A percentile compares a stretch with the other conserved stretches of the same genome.
phyloP scores from a whole-genome alignment of 306 rosid genomes.

The Erythrophleum fordii region DNA sequence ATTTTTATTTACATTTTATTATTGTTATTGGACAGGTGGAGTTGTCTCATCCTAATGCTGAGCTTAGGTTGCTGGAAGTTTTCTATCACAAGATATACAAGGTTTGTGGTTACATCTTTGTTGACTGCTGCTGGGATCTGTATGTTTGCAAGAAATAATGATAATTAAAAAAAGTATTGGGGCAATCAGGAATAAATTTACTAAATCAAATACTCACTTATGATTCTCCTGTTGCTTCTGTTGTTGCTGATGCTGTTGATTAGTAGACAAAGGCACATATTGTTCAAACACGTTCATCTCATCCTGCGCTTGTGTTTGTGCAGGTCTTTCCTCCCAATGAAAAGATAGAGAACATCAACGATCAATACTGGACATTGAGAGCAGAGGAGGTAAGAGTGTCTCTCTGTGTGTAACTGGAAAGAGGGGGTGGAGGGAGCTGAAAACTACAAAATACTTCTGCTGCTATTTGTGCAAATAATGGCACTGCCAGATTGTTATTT shows the following conservation, averaged over 20 bases:
- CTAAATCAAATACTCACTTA: neutral
- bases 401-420: conserved; percentile 27
- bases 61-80: conserved; percentile 84
- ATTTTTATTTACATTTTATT: neutral
- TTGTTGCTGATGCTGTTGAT: conserved; percentile 15
- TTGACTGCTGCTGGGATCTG: conserved; percentile 9
- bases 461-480: conserved; percentile 22
- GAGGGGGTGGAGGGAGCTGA: conserved; percentile 6
- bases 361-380: conserved; percentile 88
- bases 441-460: conserved; percentile 20
- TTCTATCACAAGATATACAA: conserved; percentile 91
- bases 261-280: neutral
- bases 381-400: conserved; percentile 74
- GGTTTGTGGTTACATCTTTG: conserved; percentile 45
- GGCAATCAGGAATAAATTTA: neutral
- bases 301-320: conserved; percentile 32
- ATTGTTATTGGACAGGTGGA: conserved; percentile 57
- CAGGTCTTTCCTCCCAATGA: conserved; percentile 84
- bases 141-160: neutral
- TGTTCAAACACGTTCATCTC: conserved; percentile 13
- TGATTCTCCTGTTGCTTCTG: neutral
- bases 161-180: neutral
- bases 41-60: conserved; percentile 77
- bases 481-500: neutral
- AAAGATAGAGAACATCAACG: conserved; percentile 83